phyloP scores from a whole-genome alignment of 495 filamentous ascomycete species.

The Daldinia childiae region DNA sequence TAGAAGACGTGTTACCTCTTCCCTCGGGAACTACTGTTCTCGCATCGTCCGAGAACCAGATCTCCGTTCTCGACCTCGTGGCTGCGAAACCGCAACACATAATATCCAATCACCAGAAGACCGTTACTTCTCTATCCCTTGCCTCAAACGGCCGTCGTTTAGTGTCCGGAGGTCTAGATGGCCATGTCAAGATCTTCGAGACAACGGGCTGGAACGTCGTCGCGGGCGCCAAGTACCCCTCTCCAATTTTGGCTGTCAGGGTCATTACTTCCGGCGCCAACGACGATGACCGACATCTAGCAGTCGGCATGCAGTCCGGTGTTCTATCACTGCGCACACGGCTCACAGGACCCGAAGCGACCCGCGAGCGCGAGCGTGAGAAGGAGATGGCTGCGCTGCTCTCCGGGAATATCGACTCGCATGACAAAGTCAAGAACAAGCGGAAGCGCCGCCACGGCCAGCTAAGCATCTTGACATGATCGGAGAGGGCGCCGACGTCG shows the following conservation, averaged over 20 bases:
- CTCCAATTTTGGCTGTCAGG: conserved; percentile 83
- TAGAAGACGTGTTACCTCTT: conserved; percentile 87
- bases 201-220: conserved; percentile 92
- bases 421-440: conserved; percentile 72
- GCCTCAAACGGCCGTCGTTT: conserved; percentile 82
- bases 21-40: conserved; percentile 85
- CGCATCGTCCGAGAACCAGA: conserved; percentile 84
- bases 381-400: conserved; percentile 88
- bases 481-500: conserved; percentile 85
- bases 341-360: conserved; percentile 81
- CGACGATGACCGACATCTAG: conserved; percentile 87
- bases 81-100: conserved; percentile 86
- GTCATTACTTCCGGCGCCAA: conserved; percentile 71
- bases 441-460: conserved; percentile 73
- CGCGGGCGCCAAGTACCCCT: conserved; percentile 88
- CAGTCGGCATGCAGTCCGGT: conserved; percentile 92
- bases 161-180: conserved; percentile 88
- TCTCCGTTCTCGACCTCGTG: conserved; percentile 93
- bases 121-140: conserved; percentile 81
- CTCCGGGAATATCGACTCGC: conserved; percentile 75
- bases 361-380: conserved; percentile 71
- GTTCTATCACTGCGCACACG: conserved; percentile 87
- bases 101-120: conserved; percentile 96
- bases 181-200: conserved; percentile 96
- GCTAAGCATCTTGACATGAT: conserved; percentile 81